Conservation (phyloP, 768 basidiomycete genomes). For the Ramaria sp. region DNA sequence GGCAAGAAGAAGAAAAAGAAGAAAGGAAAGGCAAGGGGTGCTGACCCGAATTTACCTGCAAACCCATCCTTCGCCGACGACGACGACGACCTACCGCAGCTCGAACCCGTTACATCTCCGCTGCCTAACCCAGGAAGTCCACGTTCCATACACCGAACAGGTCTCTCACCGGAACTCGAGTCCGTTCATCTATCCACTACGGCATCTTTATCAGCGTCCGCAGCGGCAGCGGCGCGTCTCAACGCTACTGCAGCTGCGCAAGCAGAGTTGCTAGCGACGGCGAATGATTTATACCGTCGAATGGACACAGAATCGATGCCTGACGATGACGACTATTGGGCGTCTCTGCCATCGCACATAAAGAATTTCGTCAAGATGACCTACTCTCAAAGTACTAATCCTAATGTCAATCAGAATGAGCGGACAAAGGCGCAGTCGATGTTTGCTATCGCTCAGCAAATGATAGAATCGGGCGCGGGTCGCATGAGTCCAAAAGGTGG, state of each 20-base stretch:
- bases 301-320: constrained; percentile 33
- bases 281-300: constrained; percentile 50
- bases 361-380: constrained; percentile 55
- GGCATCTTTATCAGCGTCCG: constrained; percentile 30
- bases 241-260: constrained; percentile 33
- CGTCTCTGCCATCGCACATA: constrained; percentile 54
- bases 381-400: constrained; percentile 15
- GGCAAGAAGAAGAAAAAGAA: constrained; percentile 36
- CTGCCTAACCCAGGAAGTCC: not conserved
- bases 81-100: constrained; percentile 18
- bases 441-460: constrained; percentile 61
- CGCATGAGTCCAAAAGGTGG: constrained; percentile 26
- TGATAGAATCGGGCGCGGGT: constrained; percentile 37
- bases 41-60: constrained; percentile 10
- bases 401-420: constrained; percentile 21
- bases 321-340: constrained; percentile 60
- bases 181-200: constrained; percentile 38
- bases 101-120: constrained; percentile 13
- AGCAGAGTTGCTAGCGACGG: constrained; percentile 49
- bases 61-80: constrained; percentile 18
- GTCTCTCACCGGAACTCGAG: constrained; percentile 37
- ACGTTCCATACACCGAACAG: constrained; percentile 15
- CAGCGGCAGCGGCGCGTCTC: constrained; percentile 21
- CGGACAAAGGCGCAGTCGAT: constrained; percentile 45
- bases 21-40: constrained; percentile 29